Conservation (phyloP, 768 basidiomycete species). For the Leccinum subgranulosum region DNA sequence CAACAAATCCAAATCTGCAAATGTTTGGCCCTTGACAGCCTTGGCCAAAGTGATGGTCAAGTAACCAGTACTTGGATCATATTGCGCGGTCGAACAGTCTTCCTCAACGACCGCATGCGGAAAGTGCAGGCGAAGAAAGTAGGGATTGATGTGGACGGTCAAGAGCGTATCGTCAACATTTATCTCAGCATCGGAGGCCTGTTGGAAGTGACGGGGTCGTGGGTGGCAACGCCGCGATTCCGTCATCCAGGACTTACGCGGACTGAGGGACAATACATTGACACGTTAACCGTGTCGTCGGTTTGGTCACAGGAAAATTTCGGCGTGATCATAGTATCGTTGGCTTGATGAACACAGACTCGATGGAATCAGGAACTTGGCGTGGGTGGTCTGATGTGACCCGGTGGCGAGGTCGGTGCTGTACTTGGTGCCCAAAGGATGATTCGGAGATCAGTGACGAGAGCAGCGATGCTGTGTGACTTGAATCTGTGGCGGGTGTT, state of each 20-base stretch:
- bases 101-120: conserved; percentile 64
- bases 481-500: not conserved
- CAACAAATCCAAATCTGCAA: conserved; percentile 75
- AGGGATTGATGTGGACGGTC: conserved; percentile 77
- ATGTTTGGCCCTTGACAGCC: conserved; percentile 59
- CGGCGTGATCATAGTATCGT: conserved; percentile 67
- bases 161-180: conserved; percentile 68
- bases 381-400: not conserved
- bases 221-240: conserved; percentile 3
- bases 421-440: not conserved
- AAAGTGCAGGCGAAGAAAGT: conserved; percentile 80
- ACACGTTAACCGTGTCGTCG: conserved; percentile 48
- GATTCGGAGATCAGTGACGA: not conserved
- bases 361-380: not conserved
- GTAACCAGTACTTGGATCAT: conserved; percentile 77
- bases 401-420: not conserved
- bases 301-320: conserved; percentile 70
- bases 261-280: conserved; percentile 69
- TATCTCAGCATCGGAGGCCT: conserved; percentile 83
- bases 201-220: conserved; percentile 17
- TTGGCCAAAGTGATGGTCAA: conserved; percentile 74
- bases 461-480: not conserved
- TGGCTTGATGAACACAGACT: not conserved
- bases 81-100: conserved; percentile 60
- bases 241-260: conserved; percentile 44